Base-by-base conservation (phyloP, 1,284 basidiomycete genomes). In the Grifola frondosa region DNA sequence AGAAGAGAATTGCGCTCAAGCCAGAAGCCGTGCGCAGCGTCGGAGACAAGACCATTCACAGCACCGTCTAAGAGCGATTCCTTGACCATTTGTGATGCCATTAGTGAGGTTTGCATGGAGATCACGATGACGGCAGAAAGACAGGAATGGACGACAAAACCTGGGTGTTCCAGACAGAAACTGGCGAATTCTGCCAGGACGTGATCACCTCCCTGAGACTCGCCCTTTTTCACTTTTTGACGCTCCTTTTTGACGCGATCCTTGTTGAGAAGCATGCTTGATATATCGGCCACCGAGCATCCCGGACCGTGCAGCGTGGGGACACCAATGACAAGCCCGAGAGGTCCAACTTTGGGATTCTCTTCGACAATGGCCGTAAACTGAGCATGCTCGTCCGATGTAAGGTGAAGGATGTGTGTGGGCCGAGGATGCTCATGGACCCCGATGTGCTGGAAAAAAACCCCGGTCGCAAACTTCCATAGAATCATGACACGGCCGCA, bases 21-120 rank as follows among this genome's bases (percentile, higher is more conserved):
- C 51, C 51, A 57, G 37, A 31, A 57, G 5, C 46, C 49, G 48
- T 66, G 63, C 6, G 64, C 56, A 3, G 59, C 65, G 51, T 68
- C 62, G 29, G 57, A 59, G 19, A 67, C 57, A 37, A 63, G 30
- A 4, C 65, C 65, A 48, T 65, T 61, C 12, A 62, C 46, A 6
- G 59, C 48, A 1, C 50, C 50, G 10, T 50, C 37, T 2, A 54
- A 13, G 15, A 44, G 10, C 2, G 36, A 1, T 6, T 53, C 45
- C 30, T 57, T 57, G 23, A 62, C 50, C 9, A 65, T 49, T 16
- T 53, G 45, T 1, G 45, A 45, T 11, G 45, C 44, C 64, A 66
- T 66, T 33, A 61, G 58, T 0, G 15, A 12, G 1, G 54, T 49
- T 35, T 59, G 60, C 32, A 60, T 43, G 2, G 49, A 57, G 22